Evolutionary conservation across 345 rosid species (phyloP).

Genomic region (Aquilaria malaccensis): DNA sequence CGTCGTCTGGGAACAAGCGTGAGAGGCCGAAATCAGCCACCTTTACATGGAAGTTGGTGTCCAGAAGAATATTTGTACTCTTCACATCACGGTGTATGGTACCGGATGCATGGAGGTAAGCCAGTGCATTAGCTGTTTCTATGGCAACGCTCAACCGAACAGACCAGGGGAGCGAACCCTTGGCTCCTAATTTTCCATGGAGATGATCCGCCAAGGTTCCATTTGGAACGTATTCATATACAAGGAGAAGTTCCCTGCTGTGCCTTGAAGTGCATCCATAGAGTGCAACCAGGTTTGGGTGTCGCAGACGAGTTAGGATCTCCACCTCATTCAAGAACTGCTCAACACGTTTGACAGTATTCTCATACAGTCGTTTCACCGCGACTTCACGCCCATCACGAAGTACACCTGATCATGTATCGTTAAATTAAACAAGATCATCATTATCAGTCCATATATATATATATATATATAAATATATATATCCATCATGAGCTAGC

Average conservation of each 20-base stretch:
- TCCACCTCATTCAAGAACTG: slow-evolving; percentile 29
- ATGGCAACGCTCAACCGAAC: slow-evolving; percentile 20
- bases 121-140: slow-evolving; percentile 24
- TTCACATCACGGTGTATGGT: no score
- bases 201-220: slow-evolving; percentile 19
- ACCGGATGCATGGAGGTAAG: slow-evolving; percentile 22
- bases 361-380: slow-evolving; percentile 27
- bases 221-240: slow-evolving; percentile 22
- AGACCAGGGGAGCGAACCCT: slow-evolving; percentile 16
- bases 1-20: slow-evolving; percentile 23
- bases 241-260: slow-evolving; percentile 23
- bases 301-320: slow-evolving; percentile 22
- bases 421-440: not conserved
- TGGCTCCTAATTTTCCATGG: slow-evolving; percentile 7
- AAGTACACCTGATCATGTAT: slow-evolving; percentile 15
- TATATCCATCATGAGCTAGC: no score
- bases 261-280: slow-evolving; percentile 29
- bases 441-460: no score
- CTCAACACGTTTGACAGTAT: slow-evolving; percentile 21
- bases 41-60: no score
- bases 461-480: no score
- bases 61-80: no score
- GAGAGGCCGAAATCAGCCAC: slow-evolving; percentile 28
- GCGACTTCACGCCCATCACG: slow-evolving; percentile 27
- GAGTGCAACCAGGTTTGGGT: slow-evolving; percentile 23